Base-by-base conservation (phyloP, 441 rosid genomes). In the Euphorbia celastroides region DNA sequence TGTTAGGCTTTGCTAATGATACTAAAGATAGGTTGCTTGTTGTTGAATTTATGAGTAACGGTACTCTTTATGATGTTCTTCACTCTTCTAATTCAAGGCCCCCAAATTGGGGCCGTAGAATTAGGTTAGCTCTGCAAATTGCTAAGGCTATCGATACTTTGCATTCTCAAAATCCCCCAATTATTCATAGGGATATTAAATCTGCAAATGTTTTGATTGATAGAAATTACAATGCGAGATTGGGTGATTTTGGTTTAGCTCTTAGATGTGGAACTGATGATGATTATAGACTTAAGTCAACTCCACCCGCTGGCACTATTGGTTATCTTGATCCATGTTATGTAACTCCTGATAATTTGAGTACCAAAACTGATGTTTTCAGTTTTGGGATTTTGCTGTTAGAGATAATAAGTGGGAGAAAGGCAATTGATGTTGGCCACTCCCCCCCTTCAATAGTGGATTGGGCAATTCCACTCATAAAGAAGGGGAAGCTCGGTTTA, bases 271-370 rank as follows among this genome's bases (percentile, higher is more conserved):
- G 89, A 65, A 87, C 66, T 30, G 86, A 84, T 66, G 93, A 92
- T 74, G 87, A 79, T 54, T 69, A 77, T 69, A 87, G 86, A 66
- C 82, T 92, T 64, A 84, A 83, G 74, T 89, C 99, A 36, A 94
- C 97, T 12, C 99, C 99, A 0, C 99, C 99, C 1, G 99, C 99
- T 0, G 99, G 99, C 25, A 94, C 99, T 0, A 88, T 94, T 36
- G 99, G 99, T 1, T 94, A 94, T 80, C 85, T 94, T 1, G 99
- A 94, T 80, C 99, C 99, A 22, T 81, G 90, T 32, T 92, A 94
- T 78, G 96, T 91, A 7, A 94, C 99, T 22, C 97, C 98, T 0
- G 97, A 91, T 74, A 83, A 91, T 66, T 71, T 94, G 77, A 94
- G 99, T 74, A 89, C 97, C 0, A 94, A 94, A 75, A 84, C 92